Evolutionary conservation across 2,329 filamentous ascomycete genomes (phyloP), one percentile per base, ranked within the genome.

Genomic region (Talaromyces rugulosus): DNA sequence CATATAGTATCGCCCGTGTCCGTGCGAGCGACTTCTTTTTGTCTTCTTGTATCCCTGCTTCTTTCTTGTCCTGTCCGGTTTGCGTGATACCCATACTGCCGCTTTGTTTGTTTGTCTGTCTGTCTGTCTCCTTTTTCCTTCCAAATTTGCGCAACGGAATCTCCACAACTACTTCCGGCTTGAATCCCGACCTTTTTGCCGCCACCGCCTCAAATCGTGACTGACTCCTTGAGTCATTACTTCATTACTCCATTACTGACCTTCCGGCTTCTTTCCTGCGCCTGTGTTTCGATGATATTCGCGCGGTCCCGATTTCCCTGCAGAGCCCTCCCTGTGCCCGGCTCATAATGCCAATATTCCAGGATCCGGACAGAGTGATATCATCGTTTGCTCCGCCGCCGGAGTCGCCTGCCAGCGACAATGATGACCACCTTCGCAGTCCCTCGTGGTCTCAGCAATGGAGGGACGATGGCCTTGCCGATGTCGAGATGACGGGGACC

Each of bases 331-430:
- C 7, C 18, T 18, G 54, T n/a, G n/a, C 30, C 31, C 28, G 51
- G 51, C 61, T 53, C 59, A 69, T 58, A 53, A 72, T 72, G 70
- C 70, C 70, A 27, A 67, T 72, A 55, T 70, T 70, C 56, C 67
- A 70, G 59, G 68, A 69, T 61, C 66, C 63, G 33, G 68, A 77
- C 69, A 64, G 70, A 70, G 63, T 44, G 68, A 65, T 54, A 58
- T 60, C 61, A 47, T 53, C 68, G 33, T 59, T 50, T 34, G 28
- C 62, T 27, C 58, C 64, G 61, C 58, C 58, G 56, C 34, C 36
- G 27, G 50, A 33, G 51, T 47, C 18, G 53, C 36, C 56, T 47
- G 18, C 31, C 36, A 44, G 40, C 47, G 56, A 62, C 55, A 30
- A 40, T 23, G 44, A 64, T 36, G 60, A 34, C 23, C 51, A 64